phyloP scores from a whole-genome alignment of 106 monocot species.

The Vanilla planifolia region DNA sequence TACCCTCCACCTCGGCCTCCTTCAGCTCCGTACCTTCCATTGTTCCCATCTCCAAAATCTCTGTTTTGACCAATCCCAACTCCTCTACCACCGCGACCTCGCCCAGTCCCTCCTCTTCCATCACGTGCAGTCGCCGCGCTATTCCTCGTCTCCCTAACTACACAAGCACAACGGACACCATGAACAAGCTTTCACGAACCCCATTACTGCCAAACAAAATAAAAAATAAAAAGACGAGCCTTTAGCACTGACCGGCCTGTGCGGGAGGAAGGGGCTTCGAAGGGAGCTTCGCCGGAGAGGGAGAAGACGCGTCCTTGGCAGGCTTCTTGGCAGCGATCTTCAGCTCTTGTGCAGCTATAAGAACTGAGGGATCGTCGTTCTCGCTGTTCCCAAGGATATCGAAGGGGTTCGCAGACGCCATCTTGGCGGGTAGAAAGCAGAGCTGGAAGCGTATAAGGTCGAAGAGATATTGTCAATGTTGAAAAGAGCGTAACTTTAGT shows the following conservation, averaged over 20 bases:
- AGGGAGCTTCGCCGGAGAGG: slow-evolving; percentile 48
- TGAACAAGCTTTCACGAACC: background rate
- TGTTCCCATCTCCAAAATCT: slow-evolving; percentile 42
- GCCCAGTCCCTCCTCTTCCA: slow-evolving; percentile 32
- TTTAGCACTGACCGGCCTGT: slow-evolving; percentile 55
- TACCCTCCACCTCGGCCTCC: slow-evolving; percentile 18
- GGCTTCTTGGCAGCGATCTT: slow-evolving; percentile 34
- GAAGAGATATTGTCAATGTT: background rate
- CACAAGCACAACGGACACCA: background rate
- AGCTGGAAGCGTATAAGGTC: background rate
- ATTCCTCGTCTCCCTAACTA: slow-evolving; percentile 48
- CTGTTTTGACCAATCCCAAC: slow-evolving; percentile 22
- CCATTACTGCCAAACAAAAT: background rate
- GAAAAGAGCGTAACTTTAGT: background rate
- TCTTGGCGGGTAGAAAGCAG: slow-evolving; percentile 7
- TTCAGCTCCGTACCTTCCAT: slow-evolving; percentile 12
- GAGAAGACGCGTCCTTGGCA: slow-evolving; percentile 4
- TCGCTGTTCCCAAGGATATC: slow-evolving; percentile 67
- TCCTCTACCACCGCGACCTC: slow-evolving; percentile 55
- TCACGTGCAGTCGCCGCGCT: background rate
- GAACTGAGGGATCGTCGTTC: slow-evolving; percentile 51
- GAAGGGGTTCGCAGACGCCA: slow-evolving; percentile 60
- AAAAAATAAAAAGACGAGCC: background rate
- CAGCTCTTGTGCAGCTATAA: slow-evolving; percentile 39
- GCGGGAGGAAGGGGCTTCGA: slow-evolving; percentile 67